These are phyloP conservation scores for Lentinula guzmanii DNA, from an alignment of 768 basidiomycete genomes.

Conservation along the genomic window DNA sequence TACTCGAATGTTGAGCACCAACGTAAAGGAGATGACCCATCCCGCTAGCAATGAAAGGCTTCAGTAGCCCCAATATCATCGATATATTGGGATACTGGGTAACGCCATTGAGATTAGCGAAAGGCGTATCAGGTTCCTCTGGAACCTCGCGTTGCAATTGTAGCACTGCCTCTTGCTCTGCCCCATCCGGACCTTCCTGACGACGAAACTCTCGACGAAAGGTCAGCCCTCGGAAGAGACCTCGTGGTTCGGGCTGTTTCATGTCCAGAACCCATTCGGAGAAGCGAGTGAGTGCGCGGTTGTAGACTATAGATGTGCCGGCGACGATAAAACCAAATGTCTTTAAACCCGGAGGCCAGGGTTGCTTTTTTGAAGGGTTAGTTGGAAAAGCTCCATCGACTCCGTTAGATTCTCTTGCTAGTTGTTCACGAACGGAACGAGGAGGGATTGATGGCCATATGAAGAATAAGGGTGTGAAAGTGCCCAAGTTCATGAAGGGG, in stretches of 20 bases:
- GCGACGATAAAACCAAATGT: neutral
- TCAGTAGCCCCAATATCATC: neutral
- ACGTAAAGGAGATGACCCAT: slow-evolving; percentile 5
- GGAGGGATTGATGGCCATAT: slow-evolving; percentile 1
- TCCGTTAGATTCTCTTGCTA: neutral
- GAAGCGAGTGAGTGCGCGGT: neutral
- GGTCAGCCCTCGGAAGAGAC: neutral
- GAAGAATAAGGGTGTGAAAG: slow-evolving; percentile 5
- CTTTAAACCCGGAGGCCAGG: neutral
- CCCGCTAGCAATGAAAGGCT: slow-evolving; percentile 6
- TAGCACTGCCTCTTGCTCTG: neutral
- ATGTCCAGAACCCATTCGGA: slow-evolving; percentile 5
- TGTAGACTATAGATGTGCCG: neutral
- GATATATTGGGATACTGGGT: slow-evolving; percentile 2
- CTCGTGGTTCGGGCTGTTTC: neutral
- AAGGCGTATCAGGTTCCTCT: neutral
- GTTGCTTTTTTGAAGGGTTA: neutral
- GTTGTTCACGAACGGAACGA: neutral
- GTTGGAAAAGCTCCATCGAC: neutral
- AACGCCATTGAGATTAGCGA: neutral
- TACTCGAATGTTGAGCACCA: slow-evolving; percentile 1
- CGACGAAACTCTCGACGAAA: neutral
- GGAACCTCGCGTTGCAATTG: neutral
- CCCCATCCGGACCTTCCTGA: slow-evolving; percentile 3
- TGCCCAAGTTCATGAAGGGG: neutral